These are phyloP conservation scores for Cryptosporidium canis DNA, from an alignment of 169 alveolate genomes.

Conservation along the genomic window DNA sequence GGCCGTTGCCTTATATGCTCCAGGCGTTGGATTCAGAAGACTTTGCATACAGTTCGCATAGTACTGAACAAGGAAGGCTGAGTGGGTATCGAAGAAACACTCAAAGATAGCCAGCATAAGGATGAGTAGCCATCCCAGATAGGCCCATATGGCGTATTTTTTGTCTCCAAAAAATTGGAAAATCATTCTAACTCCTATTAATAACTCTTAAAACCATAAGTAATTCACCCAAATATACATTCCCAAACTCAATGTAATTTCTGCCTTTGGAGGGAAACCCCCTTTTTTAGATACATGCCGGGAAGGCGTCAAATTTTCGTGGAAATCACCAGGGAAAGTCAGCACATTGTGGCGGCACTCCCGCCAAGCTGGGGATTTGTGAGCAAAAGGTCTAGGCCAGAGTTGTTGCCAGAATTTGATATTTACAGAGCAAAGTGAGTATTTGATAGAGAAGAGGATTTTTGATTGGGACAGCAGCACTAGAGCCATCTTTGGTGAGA, in stretches of 20 bases:
- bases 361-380: slow-evolving; percentile 34
- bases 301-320: slow-evolving; percentile 8
- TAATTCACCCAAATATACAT: not conserved
- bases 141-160: slow-evolving; percentile 55
- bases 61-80: slow-evolving; percentile 8
- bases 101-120: slow-evolving; percentile 23
- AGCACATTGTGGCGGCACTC: not conserved
- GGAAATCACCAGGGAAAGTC: not conserved
- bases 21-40: slow-evolving; percentile 34
- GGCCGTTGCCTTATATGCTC: slow-evolving; percentile 19
- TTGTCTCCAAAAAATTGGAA: slow-evolving; percentile 39
- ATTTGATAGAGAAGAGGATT: not conserved
- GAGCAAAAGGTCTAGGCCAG: not conserved
- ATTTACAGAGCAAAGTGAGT: not conserved
- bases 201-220: not conserved
- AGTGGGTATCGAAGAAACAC: slow-evolving; percentile 59
- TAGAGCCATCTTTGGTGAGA: not conserved
- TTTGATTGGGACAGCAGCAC: not conserved
- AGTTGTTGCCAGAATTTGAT: not conserved
- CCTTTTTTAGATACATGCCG: slow-evolving; percentile 13
- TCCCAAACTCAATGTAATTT: not conserved
- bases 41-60: slow-evolving; percentile 63
- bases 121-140: slow-evolving; percentile 42
- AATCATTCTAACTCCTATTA: not conserved
- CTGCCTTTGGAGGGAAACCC: slow-evolving; percentile 33